phyloP scores from a whole-genome alignment of 2,329 filamentous ascomycete species.

The Botryotinia narcissicola region DNA sequence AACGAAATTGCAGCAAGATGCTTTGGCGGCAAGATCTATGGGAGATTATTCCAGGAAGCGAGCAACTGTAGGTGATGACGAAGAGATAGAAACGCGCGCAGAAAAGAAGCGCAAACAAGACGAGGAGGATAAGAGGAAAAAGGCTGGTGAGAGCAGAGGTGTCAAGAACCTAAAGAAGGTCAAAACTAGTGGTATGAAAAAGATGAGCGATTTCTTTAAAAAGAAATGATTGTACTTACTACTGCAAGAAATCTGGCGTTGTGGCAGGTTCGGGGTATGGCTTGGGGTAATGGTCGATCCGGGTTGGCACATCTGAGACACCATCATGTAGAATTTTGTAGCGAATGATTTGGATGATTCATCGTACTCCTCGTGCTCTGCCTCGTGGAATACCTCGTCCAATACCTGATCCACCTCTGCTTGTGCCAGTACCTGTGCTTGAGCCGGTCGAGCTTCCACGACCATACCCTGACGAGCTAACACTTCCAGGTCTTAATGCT shows the following conservation, averaged over 20 bases:
- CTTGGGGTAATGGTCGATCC: conserved; percentile 17
- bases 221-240: conserved; percentile 48
- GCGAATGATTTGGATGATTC: conserved; percentile 24
- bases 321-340: conserved; percentile 23
- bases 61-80: conserved; percentile 60
- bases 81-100: conserved; percentile 57
- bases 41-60: conserved; percentile 72
- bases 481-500: conserved; percentile 31
- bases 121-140: conserved; percentile 84
- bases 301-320: conserved; percentile 17
- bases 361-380: conserved; percentile 50
- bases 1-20: conserved; percentile 66
- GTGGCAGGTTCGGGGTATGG: conserved; percentile 10
- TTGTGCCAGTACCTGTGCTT: conserved; percentile 29
- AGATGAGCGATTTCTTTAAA: conserved; percentile 90
- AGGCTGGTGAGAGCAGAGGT: conserved; percentile 69
- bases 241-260: conserved; percentile 14
- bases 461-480: conserved; percentile 27
- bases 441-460: conserved; percentile 10
- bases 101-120: conserved; percentile 85
- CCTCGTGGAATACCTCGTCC: conserved; percentile 51
- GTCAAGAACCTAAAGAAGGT: conserved; percentile 85
- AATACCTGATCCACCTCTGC: conserved; percentile 44
- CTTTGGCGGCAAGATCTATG: conserved; percentile 63
- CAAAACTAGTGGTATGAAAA: conserved; percentile 91